These are phyloP conservation scores for Earliella scabrosa DNA, from an alignment of 1,284 basidiomycete genomes.

Conservation along the genomic window DNA sequence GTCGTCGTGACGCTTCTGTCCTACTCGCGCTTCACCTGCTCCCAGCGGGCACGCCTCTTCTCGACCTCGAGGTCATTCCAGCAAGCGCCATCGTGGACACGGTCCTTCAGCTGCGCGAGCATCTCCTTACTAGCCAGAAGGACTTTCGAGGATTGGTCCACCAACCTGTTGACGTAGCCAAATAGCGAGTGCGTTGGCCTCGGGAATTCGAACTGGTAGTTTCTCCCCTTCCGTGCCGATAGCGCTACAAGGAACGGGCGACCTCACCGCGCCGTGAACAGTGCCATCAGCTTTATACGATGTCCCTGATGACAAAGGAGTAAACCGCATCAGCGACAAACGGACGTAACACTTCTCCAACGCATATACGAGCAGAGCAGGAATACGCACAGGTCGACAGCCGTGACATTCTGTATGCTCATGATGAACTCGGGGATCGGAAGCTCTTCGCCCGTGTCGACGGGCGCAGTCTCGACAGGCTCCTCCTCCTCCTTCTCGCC, in stretches of 20 bases:
- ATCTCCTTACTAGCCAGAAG: slow-evolving; percentile 82
- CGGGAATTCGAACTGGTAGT: slow-evolving; percentile 98
- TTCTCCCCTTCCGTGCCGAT: slow-evolving; percentile 88
- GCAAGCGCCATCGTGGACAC: slow-evolving; percentile 61
- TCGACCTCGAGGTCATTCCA: slow-evolving; percentile 85
- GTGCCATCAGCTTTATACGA: slow-evolving; percentile 92
- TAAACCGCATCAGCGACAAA: no score
- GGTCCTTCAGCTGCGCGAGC: slow-evolving; percentile 71
- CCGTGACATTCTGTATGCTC: slow-evolving; percentile 88
- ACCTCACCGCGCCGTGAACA: slow-evolving; percentile 94
- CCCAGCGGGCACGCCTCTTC: slow-evolving; percentile 86
- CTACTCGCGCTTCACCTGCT: slow-evolving; percentile 81
- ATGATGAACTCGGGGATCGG: slow-evolving; percentile 85
- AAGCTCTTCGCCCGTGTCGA: slow-evolving; percentile 80
- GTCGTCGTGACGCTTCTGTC: slow-evolving; percentile 87
- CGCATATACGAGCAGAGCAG: no score
- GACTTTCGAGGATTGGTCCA: slow-evolving; percentile 95
- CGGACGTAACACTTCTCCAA: no score
- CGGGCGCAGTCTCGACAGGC: slow-evolving; percentile 37
- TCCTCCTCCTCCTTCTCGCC: slow-evolving; percentile 46
- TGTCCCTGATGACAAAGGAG: no score
- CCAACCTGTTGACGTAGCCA: slow-evolving; percentile 95
- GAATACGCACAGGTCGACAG: slow-evolving; percentile 83
- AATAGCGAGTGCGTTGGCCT: slow-evolving; percentile 96
- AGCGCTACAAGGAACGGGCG: slow-evolving; percentile 86